A percentile compares a stretch with the other conserved stretches of the same genome.
Conservation (phyloP, 441 rosid genomes). For the Gossypium gossypioides region DNA sequence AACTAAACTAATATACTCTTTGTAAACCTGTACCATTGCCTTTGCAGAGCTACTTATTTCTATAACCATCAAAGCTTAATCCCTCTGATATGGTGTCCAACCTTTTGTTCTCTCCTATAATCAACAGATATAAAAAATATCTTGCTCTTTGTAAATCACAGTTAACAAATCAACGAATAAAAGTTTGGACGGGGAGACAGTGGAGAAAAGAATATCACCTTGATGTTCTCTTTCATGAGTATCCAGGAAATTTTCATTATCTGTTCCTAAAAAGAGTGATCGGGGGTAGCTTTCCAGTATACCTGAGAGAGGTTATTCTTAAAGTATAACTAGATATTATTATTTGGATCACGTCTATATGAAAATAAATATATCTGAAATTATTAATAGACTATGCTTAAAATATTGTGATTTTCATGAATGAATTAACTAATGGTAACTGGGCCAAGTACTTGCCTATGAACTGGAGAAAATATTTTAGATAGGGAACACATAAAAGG, state of each 20-base stretch:
- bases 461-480: background rate
- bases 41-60: conserved; percentile 43
- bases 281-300: conserved; percentile 69
- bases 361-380: background rate
- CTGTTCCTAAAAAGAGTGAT: conserved; percentile 64
- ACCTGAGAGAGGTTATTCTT: conserved; percentile 28
- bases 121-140: conserved; percentile 14
- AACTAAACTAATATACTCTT: background rate
- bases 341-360: background rate
- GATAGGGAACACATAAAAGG: background rate
- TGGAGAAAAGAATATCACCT: conserved; percentile 33
- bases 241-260: conserved; percentile 54
- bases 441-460: background rate
- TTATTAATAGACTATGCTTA: background rate
- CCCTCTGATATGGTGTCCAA: conserved; percentile 81
- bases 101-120: conserved; percentile 61
- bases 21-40: conserved; percentile 17
- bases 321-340: background rate
- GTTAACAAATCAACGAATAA: background rate
- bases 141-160: background rate
- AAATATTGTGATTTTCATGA: background rate
- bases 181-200: background rate
- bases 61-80: conserved; percentile 63
- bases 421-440: background rate
- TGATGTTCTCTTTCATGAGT: conserved; percentile 76